phyloP scores from a whole-genome alignment of 179 eudicot genomes.

The Drosera spatulata region DNA sequence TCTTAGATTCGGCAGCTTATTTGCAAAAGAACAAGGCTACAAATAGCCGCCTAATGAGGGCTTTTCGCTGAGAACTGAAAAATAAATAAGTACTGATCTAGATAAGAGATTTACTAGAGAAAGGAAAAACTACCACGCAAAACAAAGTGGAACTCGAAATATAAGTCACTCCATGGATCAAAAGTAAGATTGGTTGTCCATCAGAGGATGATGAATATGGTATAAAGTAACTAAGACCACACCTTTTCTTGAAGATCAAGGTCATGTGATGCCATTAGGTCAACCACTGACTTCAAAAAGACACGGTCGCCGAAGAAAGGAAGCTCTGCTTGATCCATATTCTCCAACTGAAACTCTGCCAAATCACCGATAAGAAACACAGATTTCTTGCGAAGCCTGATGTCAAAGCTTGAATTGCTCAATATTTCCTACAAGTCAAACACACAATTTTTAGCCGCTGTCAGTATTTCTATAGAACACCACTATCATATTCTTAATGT shows the following conservation, averaged over 20 bases:
- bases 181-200: neutral
- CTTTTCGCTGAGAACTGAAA: too few relatives aligned
- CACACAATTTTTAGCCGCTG: slow-evolving; percentile 5
- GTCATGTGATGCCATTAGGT: slow-evolving; percentile 46
- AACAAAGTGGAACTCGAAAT: neutral
- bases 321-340: slow-evolving; percentile 26
- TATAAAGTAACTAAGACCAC: neutral
- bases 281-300: slow-evolving; percentile 66
- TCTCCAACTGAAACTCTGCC: slow-evolving; percentile 46
- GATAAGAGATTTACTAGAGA: too few relatives aligned
- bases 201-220: neutral
- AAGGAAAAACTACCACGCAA: too few relatives aligned
- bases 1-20: too few relatives aligned
- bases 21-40: too few relatives aligned
- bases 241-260: slow-evolving; percentile 97
- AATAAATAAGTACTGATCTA: too few relatives aligned
- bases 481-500: too few relatives aligned
- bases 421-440: slow-evolving; percentile 55
- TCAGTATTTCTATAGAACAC: slow-evolving; percentile 1
- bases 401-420: slow-evolving; percentile 62
- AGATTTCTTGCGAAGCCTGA: slow-evolving; percentile 57
- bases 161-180: neutral
- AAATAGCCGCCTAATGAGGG: too few relatives aligned
- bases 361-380: slow-evolving; percentile 71
- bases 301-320: slow-evolving; percentile 48